Evolutionary conservation across 345 rosid species (phyloP).

Genomic region (Bretschneidera sinensis): DNA sequence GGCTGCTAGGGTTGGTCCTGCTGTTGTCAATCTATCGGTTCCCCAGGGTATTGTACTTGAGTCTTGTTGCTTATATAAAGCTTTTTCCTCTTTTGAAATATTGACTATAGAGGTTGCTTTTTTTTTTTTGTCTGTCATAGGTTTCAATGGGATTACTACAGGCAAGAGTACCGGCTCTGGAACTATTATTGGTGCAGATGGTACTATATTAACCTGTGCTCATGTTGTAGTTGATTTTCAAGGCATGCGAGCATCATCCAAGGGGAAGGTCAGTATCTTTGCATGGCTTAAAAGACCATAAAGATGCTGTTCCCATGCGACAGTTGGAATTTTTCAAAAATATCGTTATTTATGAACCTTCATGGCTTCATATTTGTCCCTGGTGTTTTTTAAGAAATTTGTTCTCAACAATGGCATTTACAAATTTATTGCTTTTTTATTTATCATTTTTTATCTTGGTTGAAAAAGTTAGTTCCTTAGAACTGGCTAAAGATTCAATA

Average conservation of each 20-base stretch:
- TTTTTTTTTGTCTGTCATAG: constrained; percentile 25
- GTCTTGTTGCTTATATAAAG: not conserved
- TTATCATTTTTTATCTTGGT: no score
- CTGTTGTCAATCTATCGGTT: constrained; percentile 82
- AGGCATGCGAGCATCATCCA: constrained; percentile 38
- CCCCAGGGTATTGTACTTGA: constrained; percentile 45
- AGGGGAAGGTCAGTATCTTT: constrained; percentile 52
- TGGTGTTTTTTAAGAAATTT: no score
- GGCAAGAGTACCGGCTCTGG: constrained; percentile 77
- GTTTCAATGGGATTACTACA: constrained; percentile 42
- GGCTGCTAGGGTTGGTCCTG: constrained; percentile 76
- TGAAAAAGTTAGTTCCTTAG: no score
- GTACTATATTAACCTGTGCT: constrained; percentile 91
- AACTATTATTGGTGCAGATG: constrained; percentile 73
- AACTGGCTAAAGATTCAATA: no score
- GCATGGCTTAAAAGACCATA: no score
- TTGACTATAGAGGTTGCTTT: no score
- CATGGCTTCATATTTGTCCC: no score
- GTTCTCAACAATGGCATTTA: no score
- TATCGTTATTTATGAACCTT: no score
- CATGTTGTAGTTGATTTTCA: constrained; percentile 74
- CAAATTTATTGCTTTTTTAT: no score
- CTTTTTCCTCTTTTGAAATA: not conserved
- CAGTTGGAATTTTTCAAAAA: not conserved
- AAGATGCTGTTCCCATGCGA: not conserved